Evolutionary conservation across 768 basidiomycete genomes (phyloP), one percentile per base, ranked within the genome.

Genomic region (Termitomyces bulborhizus): DNA sequence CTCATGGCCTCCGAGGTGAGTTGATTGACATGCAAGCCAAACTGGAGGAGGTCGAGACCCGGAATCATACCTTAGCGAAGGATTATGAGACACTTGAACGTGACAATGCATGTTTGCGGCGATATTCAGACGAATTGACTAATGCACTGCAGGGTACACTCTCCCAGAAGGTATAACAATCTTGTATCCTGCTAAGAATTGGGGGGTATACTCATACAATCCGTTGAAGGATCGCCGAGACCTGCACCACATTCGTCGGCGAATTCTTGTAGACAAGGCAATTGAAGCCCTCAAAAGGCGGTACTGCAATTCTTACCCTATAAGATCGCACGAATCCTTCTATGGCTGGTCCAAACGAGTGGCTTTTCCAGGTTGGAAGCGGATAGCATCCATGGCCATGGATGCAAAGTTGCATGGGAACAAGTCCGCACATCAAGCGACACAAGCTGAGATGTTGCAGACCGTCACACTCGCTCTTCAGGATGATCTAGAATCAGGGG

Each of bases 11-110:
- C 12, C 47, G 49, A 48, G 26, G 16, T 13, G 16, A 55, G 41
- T 16, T 55, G 47, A 24, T 0, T 5, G 13, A 36, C 26, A 49
- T 36, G 41, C 32, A 55, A 18, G 18, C 18, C 6, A 32, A 55
- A 48, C 21, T 55, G 13, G 37, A 50, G 13, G 54, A 55, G 26
- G 54, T 55, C 36, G 54, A 55, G 27, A 45, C 48, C 11, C 44
- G 54, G 26, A 34, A 55, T 37, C 50, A 55, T n/a, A 39, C 47
- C 13, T 16, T 55, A 13, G 31, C 42, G 31, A 47, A 50, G 27
- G 54, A 55, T 36, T 55, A 55, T 6, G 54, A 55, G 43, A 32
- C 26, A 13, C 36, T 55, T 24, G 54, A 50, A 41, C 54, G 54
- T 37, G 54, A 55, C 21, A 55, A 55, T 31, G 42, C 32, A 44